Evolutionary conservation across 768 basidiomycete species (phyloP), one percentile per base, ranked within the genome.

Genomic region (Boletus rubroflammeus): DNA sequence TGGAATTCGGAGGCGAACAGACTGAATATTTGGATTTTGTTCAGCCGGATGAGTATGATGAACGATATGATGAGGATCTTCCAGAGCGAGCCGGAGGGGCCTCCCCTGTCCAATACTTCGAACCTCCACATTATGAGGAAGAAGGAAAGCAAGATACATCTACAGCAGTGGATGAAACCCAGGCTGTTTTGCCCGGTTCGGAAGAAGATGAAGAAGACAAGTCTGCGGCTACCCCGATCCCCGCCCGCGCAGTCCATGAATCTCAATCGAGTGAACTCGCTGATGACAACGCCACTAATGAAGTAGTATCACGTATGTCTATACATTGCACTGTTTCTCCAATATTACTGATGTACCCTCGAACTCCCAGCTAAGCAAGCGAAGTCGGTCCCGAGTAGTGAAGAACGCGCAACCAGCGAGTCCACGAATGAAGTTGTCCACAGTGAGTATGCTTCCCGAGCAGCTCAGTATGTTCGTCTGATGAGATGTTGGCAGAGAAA

Each of bases 21-120:
- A 61, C 66, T 6, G 72, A 72, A 49, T 72, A 73, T 43, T 39
- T 65, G 19, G 71, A 74, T 31, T 63, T 68, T 40, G 62, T 60
- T 43, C 68, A 73, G 26, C 53, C 59, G 3, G 71, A 67, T 46
- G 76, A 75, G 23, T 70, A 72, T 51, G 70, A 73, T 25, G 72
- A 72, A 34, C 63, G 57, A 39, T 72, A 69, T 28, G 70, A 69
- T 23, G 76, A 75, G 28, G 71, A 67, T 28, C 62, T 71, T 13
- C 62, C 62, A 0, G 74, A 76, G 44, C 66, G 63, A 34, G 56
- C 63, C 0, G 66, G 60, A 9, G 64, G 53, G 1, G 54, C 51
- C 5, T 41, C 54, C 23, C 47, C 50, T 21, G 29, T 45, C 8
- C 63, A 59, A 47, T 61, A 62, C 11, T 61, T 54, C 34, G 62